These are phyloP conservation scores for Auricularia heimuer DNA, from an alignment of 768 basidiomycete genomes.

Conservation along the genomic window DNA sequence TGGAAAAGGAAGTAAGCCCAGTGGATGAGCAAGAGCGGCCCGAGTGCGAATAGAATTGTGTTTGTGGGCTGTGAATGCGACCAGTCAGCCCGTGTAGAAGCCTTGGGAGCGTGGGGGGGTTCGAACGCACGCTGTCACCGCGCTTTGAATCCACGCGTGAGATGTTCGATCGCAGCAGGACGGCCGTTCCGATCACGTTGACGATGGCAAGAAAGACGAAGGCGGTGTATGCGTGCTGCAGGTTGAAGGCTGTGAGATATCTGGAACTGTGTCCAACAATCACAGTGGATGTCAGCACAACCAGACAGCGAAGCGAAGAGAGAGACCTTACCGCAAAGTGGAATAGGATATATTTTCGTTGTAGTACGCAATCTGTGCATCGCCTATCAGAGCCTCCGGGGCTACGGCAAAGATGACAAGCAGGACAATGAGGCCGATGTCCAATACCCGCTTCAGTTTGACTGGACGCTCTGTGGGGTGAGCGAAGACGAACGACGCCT, in stretches of 20 bases:
- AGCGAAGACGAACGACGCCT: background rate
- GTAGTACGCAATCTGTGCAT: no score
- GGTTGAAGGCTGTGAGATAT: background rate
- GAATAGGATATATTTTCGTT: no score
- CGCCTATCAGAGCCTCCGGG: no score
- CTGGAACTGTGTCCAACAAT: background rate
- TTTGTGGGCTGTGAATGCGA: background rate
- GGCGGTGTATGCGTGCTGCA: background rate
- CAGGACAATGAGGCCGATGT: background rate
- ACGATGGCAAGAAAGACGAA: background rate
- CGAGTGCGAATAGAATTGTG: background rate
- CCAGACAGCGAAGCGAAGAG: no score
- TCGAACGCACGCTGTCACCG: background rate
- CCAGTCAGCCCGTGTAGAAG: background rate
- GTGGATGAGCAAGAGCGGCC: background rate
- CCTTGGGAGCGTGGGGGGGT: background rate
- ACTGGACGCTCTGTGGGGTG: background rate
- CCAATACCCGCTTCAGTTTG: background rate
- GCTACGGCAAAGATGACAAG: background rate
- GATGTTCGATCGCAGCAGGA: background rate
- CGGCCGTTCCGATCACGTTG: background rate
- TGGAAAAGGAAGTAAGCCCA: background rate
- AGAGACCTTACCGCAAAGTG: no score
- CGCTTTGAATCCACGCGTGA: background rate
- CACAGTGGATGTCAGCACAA: background rate